These are phyloP conservation scores for Euphorbia lathyris DNA, from an alignment of 345 rosid species.

Conservation along the genomic window DNA sequence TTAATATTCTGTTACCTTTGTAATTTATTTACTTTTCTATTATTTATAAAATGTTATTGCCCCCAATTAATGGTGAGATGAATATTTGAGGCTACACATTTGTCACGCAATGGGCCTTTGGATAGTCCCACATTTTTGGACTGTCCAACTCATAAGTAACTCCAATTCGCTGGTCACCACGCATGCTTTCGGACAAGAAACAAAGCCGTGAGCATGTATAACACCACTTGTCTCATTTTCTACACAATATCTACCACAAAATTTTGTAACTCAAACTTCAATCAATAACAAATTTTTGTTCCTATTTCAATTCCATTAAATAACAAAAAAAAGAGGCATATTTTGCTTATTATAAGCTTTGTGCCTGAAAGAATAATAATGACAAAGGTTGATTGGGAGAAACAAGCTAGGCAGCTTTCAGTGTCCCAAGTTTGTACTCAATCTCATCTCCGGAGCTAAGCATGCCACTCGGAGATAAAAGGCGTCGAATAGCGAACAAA, in stretches of 20 bases:
- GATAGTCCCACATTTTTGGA: too few species aligned
- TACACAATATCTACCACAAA: background rate
- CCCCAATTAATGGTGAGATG: too few species aligned
- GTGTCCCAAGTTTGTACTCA: slow-evolving; percentile 23
- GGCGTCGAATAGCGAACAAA: slow-evolving; percentile 14
- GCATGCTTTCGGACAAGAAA: background rate
- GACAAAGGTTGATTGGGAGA: background rate
- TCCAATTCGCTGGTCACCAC: background rate
- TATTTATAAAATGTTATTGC: too few species aligned
- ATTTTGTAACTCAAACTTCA: background rate
- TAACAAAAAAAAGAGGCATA: too few species aligned
- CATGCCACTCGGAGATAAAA: slow-evolving; percentile 28
- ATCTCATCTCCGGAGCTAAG: slow-evolving; percentile 28
- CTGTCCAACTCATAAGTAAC: too few species aligned
- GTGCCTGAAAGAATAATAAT: too few species aligned
- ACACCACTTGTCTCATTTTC: background rate
- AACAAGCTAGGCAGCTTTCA: slow-evolving; percentile 30
- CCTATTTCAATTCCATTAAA: too few species aligned
- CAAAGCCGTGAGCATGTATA: background rate
- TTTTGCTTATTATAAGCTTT: too few species aligned
- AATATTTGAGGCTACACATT: too few species aligned
- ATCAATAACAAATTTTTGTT: background rate
- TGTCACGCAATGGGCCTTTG: too few species aligned
- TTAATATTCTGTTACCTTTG: too few species aligned
- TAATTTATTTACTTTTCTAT: too few species aligned